Base-by-base conservation (phyloP, 1,284 basidiomycete species). In the Ganoderma multipileum region DNA sequence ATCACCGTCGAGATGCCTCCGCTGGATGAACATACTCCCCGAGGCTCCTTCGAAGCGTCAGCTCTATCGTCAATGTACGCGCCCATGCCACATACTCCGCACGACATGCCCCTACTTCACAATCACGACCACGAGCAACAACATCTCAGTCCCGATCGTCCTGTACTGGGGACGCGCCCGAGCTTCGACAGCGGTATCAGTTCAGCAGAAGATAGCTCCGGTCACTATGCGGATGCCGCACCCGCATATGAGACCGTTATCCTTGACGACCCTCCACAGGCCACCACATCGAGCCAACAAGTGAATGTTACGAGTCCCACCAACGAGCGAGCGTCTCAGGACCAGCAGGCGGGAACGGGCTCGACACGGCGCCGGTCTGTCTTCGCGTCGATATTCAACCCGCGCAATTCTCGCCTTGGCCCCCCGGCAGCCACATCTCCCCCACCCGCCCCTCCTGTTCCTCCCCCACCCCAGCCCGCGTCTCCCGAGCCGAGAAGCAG, bases 241-340 rank as follows among this genome's bases (percentile, higher is more conserved):
- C 91, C 91, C 7, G 77, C 90, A 0, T 92, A 93, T 76, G 90
- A 92, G 77, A 86, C 85, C 20, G 79, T 87, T 8, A 79, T 71
- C 7, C 64, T 73, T n/a, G 74, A 73, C n/a, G 72, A 71, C 33
- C 47, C 64, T 38, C 59, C 12, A 50, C 67, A 8, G 55, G 1
- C 63, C 60, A 20, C 20, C 70, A 16, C 33, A 61, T 23, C 62
- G 14, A 33, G 36, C 33, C 42, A 63, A 44, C 28, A 63, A 2
- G 9, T 3, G 14, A 20, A 9, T 11, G 30, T 38, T 6, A 28
- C 67, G 20, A 36, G 67, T 12, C 60, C 70, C 57, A 65, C 52
- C 18, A 66, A 64, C n/a, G 70, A 47, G 20, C 68, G 36, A 1
- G 47, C 68, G 26, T 60, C 65, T 18, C 64, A 59, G 26, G 69